phyloP scores from a whole-genome alignment of 2,329 filamentous ascomycete genomes.

The Fusarium anthophilum region DNA sequence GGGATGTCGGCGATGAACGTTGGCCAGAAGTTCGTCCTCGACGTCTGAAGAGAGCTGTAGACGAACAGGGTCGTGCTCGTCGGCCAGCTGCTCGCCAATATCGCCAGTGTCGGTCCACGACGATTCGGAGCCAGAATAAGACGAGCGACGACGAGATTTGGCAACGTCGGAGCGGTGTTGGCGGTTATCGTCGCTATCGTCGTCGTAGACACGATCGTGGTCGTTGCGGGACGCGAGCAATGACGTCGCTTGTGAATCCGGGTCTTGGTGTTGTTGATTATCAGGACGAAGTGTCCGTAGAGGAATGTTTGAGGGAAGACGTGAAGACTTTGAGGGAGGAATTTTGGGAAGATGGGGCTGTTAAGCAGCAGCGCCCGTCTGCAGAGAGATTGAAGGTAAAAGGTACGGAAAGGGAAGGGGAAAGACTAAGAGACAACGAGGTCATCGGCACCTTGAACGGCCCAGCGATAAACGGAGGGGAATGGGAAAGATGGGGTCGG shows the following conservation, averaged over 20 bases:
- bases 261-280: slow-evolving; percentile 49
- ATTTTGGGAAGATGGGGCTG: slow-evolving; percentile 86
- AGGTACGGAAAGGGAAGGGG: slow-evolving; percentile 43
- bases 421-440: slow-evolving; percentile 38
- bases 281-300: slow-evolving; percentile 73
- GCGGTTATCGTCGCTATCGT: slow-evolving; percentile 52
- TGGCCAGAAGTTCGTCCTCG: slow-evolving; percentile 68
- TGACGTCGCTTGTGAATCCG: slow-evolving; percentile 53
- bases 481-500: slow-evolving; percentile 44
- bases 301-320: slow-evolving; percentile 86
- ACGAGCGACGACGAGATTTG: slow-evolving; percentile 41
- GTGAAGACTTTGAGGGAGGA: slow-evolving; percentile 75
- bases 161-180: slow-evolving; percentile 44
- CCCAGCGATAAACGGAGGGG: slow-evolving; percentile 39
- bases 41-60: slow-evolving; percentile 73
- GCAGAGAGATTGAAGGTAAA: slow-evolving; percentile 53
- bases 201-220: slow-evolving; percentile 56
- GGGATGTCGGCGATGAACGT: slow-evolving; percentile 56
- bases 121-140: slow-evolving; percentile 69
- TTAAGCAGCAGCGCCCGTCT: slow-evolving; percentile 76
- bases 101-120: slow-evolving; percentile 96
- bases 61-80: slow-evolving; percentile 81
- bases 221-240: slow-evolving; percentile 46
- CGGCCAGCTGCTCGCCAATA: slow-evolving; percentile 88
- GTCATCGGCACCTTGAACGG: slow-evolving; percentile 44